Evolutionary conservation across 2,329 filamentous ascomycete species (phyloP).

Genomic region (Hypoxylon sp.): DNA sequence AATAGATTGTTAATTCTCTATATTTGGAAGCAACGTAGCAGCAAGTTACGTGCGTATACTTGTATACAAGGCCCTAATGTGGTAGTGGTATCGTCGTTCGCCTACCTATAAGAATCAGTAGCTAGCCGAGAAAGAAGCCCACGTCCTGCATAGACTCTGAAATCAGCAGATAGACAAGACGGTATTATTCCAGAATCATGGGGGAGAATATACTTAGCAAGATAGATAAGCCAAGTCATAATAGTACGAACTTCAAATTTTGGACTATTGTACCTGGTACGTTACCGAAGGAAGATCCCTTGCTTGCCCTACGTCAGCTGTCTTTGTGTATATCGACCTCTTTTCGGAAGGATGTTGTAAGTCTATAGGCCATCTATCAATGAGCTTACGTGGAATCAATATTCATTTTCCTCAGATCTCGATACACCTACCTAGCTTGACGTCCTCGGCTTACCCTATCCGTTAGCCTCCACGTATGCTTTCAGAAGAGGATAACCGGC

Average conservation of each 20-base stretch:
- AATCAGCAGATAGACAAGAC: background rate
- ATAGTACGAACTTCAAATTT: background rate
- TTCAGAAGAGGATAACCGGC: background rate
- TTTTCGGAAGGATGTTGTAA: background rate
- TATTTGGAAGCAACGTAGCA: no score
- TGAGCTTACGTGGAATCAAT: slow-evolving; percentile 20
- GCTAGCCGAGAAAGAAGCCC: background rate
- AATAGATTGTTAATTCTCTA: background rate
- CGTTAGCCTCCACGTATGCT: background rate
- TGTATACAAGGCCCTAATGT: background rate
- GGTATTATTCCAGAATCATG: background rate
- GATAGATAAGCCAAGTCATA: background rate
- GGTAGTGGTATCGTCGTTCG: no score
- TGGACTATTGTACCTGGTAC: background rate
- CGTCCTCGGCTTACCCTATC: background rate
- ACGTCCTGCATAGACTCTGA: background rate
- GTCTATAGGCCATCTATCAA: background rate
- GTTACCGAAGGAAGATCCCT: slow-evolving; percentile 7
- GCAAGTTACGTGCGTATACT: background rate
- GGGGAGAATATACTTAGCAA: background rate
- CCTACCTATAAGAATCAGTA: background rate
- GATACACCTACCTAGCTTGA: background rate
- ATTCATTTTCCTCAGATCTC: background rate
- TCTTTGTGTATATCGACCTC: slow-evolving; percentile 12
- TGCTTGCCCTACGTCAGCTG: slow-evolving; percentile 23